Evolutionary conservation across 2,329 filamentous ascomycete genomes (phyloP).

Genomic region (Apiospora marii): DNA sequence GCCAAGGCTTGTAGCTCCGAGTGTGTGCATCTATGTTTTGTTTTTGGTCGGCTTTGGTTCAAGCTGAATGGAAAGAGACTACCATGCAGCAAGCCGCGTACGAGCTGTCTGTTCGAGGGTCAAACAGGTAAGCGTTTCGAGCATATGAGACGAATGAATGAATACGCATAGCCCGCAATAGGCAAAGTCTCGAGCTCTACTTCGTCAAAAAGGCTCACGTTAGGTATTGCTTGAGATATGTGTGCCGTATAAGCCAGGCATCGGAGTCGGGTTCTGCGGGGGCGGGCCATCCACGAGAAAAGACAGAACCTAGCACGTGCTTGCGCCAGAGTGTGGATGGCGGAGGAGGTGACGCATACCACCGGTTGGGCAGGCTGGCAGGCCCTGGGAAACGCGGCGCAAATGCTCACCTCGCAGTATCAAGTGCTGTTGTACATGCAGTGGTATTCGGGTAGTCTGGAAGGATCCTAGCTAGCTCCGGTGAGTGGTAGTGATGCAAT

Average conservation of each 20-base stretch:
- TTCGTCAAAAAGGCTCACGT: not conserved
- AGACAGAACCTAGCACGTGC: not conserved
- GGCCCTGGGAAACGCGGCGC: not conserved
- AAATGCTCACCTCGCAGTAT: not conserved
- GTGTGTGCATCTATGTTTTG: not conserved
- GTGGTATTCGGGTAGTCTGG: conserved; percentile 16
- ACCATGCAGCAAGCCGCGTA: conserved; percentile 3
- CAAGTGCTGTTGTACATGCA: not conserved
- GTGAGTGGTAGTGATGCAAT: conserved; percentile 17
- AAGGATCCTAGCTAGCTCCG: conserved; percentile 9
- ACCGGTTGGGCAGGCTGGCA: not conserved
- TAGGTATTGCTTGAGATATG: not conserved
- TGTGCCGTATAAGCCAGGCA: not conserved
- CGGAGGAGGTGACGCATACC: not conserved
- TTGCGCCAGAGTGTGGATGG: not conserved
- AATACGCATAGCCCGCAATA: not conserved
- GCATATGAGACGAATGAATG: not conserved
- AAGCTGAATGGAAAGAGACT: not conserved
- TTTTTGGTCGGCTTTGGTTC: conserved; percentile 1
- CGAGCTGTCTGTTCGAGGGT: conserved; percentile 5
- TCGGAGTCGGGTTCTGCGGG: conserved; percentile 3
- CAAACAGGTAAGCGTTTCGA: not conserved
- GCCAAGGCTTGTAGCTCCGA: not conserved
- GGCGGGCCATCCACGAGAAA: not conserved
- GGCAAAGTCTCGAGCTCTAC: not conserved